These are phyloP conservation scores for Rubia tinctorum DNA, from an alignment of 305 asterid genomes.

Conservation along the genomic window DNA sequence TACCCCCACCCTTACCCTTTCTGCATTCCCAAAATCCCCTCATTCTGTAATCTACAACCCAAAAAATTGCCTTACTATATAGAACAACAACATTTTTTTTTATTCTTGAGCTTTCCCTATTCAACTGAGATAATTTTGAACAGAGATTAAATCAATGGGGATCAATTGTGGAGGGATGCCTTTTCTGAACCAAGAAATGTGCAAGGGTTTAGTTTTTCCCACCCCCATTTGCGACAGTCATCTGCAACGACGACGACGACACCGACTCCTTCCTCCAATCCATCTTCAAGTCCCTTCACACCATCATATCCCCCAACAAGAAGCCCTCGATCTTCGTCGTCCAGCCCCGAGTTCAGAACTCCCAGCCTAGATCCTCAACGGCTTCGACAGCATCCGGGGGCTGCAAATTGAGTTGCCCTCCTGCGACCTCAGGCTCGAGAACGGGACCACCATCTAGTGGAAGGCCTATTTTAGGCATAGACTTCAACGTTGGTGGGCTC, in stretches of 20 bases:
- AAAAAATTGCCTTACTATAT: too few species aligned
- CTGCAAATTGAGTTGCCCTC: constrained; percentile 59
- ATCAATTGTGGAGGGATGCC: constrained; percentile 1
- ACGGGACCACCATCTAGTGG: constrained; percentile 50
- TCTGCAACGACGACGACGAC: constrained; percentile 17
- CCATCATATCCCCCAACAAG: constrained; percentile 23
- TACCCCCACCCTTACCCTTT: too few species aligned
- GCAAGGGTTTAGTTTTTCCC: too few species aligned
- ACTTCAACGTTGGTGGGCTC: constrained; percentile 31
- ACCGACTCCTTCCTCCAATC: constrained; percentile 36
- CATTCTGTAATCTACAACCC: too few species aligned
- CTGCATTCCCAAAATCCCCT: too few species aligned
- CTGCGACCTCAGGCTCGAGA: constrained; percentile 48
- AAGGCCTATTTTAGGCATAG: constrained; percentile 47
- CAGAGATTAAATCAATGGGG: constrained; percentile 6
- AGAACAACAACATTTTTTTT: constrained; percentile 59
- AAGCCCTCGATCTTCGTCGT: background rate
- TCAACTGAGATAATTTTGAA: background rate
- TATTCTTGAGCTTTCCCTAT: background rate
- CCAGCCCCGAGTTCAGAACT: constrained; percentile 32
- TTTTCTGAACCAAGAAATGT: background rate
- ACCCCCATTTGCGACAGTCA: too few species aligned
- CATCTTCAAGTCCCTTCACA: constrained; percentile 35
- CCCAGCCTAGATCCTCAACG: constrained; percentile 51
- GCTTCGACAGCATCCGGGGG: constrained; percentile 36